Evolutionary conservation across 148 eudicot genomes (phyloP).

Genomic region (Vaccinium macrocarpon): DNA sequence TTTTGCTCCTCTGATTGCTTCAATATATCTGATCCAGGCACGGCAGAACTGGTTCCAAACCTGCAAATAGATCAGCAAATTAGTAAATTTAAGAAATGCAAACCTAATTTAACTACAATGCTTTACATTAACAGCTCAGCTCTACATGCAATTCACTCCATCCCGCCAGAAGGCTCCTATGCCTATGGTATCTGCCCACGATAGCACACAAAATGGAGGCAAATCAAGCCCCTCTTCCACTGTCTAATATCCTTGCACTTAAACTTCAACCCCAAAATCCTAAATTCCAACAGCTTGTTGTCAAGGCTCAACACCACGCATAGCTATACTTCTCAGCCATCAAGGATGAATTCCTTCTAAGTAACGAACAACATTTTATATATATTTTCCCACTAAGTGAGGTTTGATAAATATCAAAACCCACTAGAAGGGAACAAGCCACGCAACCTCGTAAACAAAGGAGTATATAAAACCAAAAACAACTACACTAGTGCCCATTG

Average conservation of each 20-base stretch:
- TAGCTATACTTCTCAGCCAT: background rate
- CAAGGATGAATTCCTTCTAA: background rate
- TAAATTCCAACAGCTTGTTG: background rate
- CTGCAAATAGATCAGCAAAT: slow-evolving; percentile 30
- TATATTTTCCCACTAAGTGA: background rate
- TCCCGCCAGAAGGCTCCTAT: background rate
- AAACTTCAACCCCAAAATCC: background rate
- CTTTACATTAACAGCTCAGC: background rate
- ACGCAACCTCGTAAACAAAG: background rate
- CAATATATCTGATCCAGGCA: slow-evolving; percentile 42
- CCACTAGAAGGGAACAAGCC: background rate
- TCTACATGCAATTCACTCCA: background rate
- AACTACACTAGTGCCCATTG: background rate
- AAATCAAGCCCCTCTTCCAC: slow-evolving; percentile 2
- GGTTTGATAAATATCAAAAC: background rate
- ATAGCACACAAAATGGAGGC: background rate
- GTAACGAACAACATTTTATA: background rate
- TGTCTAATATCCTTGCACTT: background rate
- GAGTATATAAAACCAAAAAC: background rate
- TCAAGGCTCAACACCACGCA: background rate
- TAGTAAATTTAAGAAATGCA: background rate
- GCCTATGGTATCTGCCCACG: background rate
- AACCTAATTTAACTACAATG: background rate
- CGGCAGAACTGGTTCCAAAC: slow-evolving; percentile 59
- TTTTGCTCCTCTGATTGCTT: slow-evolving; percentile 72